Base-by-base conservation (phyloP, 108 stramenopile species). In the Bacterosira constricta region DNA sequence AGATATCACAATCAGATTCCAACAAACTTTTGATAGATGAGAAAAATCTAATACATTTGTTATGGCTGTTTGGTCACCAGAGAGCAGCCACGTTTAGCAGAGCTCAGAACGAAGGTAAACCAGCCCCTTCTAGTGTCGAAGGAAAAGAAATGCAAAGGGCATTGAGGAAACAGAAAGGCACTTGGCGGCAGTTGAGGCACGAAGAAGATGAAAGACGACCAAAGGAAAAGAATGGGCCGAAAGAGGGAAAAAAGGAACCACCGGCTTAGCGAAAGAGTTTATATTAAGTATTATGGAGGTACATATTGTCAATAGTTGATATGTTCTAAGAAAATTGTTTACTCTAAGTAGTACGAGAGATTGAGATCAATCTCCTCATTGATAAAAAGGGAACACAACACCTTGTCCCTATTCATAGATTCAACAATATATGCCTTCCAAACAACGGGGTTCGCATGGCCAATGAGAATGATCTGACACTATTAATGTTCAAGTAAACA, bases 61-160 rank as follows among this genome's bases (percentile, higher is more conserved):
- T 92, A 41, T 92, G 89, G 88, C 58, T 92, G 8, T 92, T 92
- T 84, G 88, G 81, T 3, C 63, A 83, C 9, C 91, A 90, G 62
- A 83, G 87, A 44, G 60, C 66, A 23, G 57, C 87, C 7, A 87
- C 85, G 47, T 36, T 62, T 37, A 17, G 59, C 57, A 20, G 39
- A 2, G 63, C 73, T 49, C 7, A 41, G 61, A 32, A 49, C 23
- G 47, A 60, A 54, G 61, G 77, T 17, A 79, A 68, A 42, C 63
- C 50, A 41, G 64, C 78, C 2, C 86, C 90, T 27, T 86, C 82
- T 55, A 71, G 71, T 10, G 73, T 66, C 25, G 82, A 88, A 63
- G 88, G 83, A 49, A 91, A 91, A 57, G 75, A 85, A 55, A 26
- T 65, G 38, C 75, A 76, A 29, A 53, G 75, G 47, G 45, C 51